Evolutionary conservation across 2,329 filamentous ascomycete genomes (phyloP).

Genomic region (Colletotrichum australisinense): DNA sequence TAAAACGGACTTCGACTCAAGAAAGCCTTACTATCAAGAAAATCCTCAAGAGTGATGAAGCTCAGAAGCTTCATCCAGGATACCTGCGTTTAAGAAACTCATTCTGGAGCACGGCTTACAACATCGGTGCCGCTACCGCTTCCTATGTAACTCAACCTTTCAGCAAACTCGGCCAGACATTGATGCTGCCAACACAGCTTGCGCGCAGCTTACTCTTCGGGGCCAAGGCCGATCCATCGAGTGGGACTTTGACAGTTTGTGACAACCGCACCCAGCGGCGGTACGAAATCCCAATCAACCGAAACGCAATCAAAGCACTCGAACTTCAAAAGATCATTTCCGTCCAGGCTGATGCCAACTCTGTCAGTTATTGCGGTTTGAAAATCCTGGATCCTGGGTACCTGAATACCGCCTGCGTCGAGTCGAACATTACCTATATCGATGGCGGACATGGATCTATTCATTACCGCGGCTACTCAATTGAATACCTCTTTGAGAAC

Average conservation of each 20-base stretch:
- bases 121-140: neutral
- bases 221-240: neutral
- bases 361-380: neutral
- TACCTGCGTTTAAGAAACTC: neutral
- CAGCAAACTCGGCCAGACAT: neutral
- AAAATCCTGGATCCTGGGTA: slow-evolving; percentile 13
- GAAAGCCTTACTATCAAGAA: neutral
- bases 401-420: slow-evolving; percentile 15
- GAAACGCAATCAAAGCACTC: slow-evolving; percentile 45
- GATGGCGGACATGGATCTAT: slow-evolving; percentile 48
- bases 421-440: slow-evolving; percentile 42
- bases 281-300: slow-evolving; percentile 45
- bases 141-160: neutral
- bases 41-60: neutral
- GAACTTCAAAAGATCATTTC: slow-evolving; percentile 45
- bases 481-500: slow-evolving; percentile 38
- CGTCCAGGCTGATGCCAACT: slow-evolving; percentile 38
- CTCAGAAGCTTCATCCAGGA: neutral
- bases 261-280: slow-evolving; percentile 44
- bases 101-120: neutral
- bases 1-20: neutral
- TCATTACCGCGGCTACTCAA: slow-evolving; percentile 47
- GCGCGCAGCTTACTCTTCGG: neutral
- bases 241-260: neutral
- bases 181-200: neutral